Percentiles rank a stretch among this genome's conserved stretches.
Evolutionary conservation across 2,329 filamentous ascomycete species (phyloP).

Genomic region (Harringtonia lauricola): DNA sequence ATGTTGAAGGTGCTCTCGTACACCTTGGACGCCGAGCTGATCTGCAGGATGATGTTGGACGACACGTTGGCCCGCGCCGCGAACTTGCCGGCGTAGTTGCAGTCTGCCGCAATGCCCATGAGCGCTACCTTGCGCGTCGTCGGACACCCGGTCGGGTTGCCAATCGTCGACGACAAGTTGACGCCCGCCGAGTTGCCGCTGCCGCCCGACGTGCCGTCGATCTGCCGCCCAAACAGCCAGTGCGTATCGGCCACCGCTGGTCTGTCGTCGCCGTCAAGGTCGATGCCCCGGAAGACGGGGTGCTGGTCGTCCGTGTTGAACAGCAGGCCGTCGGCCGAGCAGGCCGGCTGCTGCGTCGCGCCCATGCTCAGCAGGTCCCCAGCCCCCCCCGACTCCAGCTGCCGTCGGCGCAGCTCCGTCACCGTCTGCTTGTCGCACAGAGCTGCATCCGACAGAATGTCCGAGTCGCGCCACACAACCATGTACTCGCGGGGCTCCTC

Average conservation of each 20-base stretch:
- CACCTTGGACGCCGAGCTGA: constrained; percentile 77
- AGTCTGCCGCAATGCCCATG: constrained; percentile 87
- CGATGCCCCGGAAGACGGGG: constrained; percentile 46
- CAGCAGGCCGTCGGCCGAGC: constrained; percentile 60
- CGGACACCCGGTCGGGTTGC: constrained; percentile 74
- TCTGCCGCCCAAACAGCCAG: constrained; percentile 64
- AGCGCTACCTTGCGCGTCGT: constrained; percentile 83
- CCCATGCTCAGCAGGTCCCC: background rate
- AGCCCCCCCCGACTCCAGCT: background rate
- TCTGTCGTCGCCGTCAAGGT: constrained; percentile 29
- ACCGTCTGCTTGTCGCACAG: constrained; percentile 39
- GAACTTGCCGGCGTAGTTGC: constrained; percentile 70
- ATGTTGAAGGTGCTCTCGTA: constrained; percentile 94
- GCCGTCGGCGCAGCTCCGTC: constrained; percentile 43
- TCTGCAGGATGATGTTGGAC: constrained; percentile 66
- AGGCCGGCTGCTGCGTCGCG: constrained; percentile 29
- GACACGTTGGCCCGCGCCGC: constrained; percentile 52
- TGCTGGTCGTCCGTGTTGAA: constrained; percentile 73
- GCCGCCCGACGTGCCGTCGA: constrained; percentile 45
- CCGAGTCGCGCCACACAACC: constrained; percentile 87
- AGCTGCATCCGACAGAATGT: constrained; percentile 41
- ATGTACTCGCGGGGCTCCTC: constrained; percentile 58
- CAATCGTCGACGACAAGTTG: constrained; percentile 70
- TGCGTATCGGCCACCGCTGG: constrained; percentile 39
- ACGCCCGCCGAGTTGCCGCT: constrained; percentile 69